These are phyloP conservation scores for Coemansia sp. DNA, from an alignment of 192 early-diverging fungal genomes.

Conservation along the genomic window DNA sequence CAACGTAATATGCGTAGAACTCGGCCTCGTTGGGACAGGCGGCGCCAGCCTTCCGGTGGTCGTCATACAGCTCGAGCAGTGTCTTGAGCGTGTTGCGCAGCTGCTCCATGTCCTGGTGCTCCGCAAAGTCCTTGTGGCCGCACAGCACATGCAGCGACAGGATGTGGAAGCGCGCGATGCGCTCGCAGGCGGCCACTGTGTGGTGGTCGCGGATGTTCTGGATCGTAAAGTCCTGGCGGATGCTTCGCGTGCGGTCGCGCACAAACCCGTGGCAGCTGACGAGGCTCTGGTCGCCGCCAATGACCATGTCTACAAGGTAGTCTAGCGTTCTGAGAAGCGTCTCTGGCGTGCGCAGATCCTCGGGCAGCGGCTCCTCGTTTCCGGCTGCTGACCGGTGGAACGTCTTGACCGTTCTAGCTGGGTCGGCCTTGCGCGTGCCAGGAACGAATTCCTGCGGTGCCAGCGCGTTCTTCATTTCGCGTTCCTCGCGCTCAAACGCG, in stretches of 20 bases:
- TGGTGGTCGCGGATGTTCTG: constrained; percentile 73
- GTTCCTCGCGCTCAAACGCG: constrained; percentile 80
- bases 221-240: constrained; percentile 83
- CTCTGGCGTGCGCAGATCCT: constrained; percentile 80
- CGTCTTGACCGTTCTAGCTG: constrained; percentile 71
- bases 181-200: constrained; percentile 71
- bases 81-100: constrained; percentile 82
- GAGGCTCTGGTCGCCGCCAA: constrained; percentile 57
- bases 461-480: constrained; percentile 73
- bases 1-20: constrained; percentile 86
- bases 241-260: constrained; percentile 80
- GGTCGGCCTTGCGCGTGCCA: constrained; percentile 65
- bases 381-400: constrained; percentile 85
- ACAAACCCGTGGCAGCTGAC: constrained; percentile 74
- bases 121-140: constrained; percentile 64
- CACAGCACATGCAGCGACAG: constrained; percentile 72
- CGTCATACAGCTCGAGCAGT: constrained; percentile 84
- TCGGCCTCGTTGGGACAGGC: constrained; percentile 79
- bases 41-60: constrained; percentile 58
- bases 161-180: constrained; percentile 86
- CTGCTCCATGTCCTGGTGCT: constrained; percentile 87
- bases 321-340: constrained; percentile 68
- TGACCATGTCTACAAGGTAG: constrained; percentile 60
- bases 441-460: constrained; percentile 69
- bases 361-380: constrained; percentile 78